Evolutionary conservation across 176 grass and related monocot species (phyloP), one percentile per base, ranked within the genome.

Genomic region (Elaeis guineensis): DNA sequence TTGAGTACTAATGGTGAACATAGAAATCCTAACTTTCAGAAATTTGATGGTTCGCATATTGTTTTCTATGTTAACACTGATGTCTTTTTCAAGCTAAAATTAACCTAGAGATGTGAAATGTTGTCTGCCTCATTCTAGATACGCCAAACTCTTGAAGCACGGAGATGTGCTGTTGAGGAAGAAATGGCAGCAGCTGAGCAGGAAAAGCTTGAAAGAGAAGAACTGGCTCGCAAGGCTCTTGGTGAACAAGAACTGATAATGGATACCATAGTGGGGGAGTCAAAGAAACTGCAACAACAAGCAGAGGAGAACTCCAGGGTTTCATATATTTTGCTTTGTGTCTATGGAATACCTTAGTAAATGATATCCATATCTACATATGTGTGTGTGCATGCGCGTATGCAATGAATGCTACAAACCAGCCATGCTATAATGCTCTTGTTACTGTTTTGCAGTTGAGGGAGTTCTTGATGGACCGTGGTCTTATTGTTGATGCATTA

Each of bases 361-460:
- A 39, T 63, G 6, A 17, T 54, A 50, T 16, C 18, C 35, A 59
- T 52, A 59, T 30, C n/a, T n/a, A 30, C 18, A 48, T 67, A 17
- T 66, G 54, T 19, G 44, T 30, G 5, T 30, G 5, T 30, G 28
- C 1, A 5, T 6, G 25, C 4, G 25, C 0, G 28, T 30, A 0
- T 29, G 4, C 28, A 30, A 30, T 30, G 28, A 24, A 51, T 48
- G 24, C 66, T 51, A 25, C 54, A 49, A 12, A 3, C 21, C 51
- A 49, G 17, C 4, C 63, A 61, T 75, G 51, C 56, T 55, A 14
- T 30, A 32, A 75, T 73, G 19, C 7, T 55, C 50, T 19, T 52
- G 21, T 66, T 66, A 8, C n/a, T 67, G 58, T 86, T 32, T 68
- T 95, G 51, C 77, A 95, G 86, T 66, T 95, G 72, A 82, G 75